Base-by-base conservation (phyloP, 73 alveolate genomes). In the Paramecium octaurelia region DNA sequence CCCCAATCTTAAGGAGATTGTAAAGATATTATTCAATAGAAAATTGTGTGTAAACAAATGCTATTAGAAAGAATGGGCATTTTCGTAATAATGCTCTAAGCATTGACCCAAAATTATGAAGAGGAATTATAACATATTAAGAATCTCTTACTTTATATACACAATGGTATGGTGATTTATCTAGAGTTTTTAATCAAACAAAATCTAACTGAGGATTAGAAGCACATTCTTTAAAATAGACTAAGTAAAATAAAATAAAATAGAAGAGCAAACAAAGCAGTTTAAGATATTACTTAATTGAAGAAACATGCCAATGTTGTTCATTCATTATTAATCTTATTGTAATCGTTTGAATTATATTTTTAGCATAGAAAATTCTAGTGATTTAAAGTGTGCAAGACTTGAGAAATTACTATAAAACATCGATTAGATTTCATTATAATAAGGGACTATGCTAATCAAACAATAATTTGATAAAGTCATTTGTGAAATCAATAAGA, bases 131-230 rank as follows among this genome's bases (percentile, higher is more conserved):
- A 80, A 80, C 76, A 80, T 80, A 44, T 44, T 48, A 80, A 48
- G 76, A 80, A 80, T 80, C 57, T 80, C 10, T 24, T 80, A 80
- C 42, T 44, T 46, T 80, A 80, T 80, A 80, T 80, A n/a, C 91
- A 44, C 12, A 23, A 23, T 11, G 75, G 75, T 8, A 80, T 80
- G 91, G 31, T 80, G 4, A 80, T 48, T 38, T 31, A 48, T 23
- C 27, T 80, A 46, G 91, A 80, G 16, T 46, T 80, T 6, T 44
- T 80, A 64, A 64, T 64, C 6, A 64, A 64, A 14, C 10, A 64
- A 34, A 64, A 64, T 64, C 50, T 64, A 5, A 64, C 84, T 12
- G 42, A 20, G 3, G 84, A 64, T 31, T 64, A 64, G n/a, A 64
- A 64, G 11, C 6, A 64, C 24, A 31, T 64, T 31, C 12, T 64